A percentile compares a stretch with the other conserved stretches of the same genome.
phyloP scores from a whole-genome alignment of 2,329 filamentous ascomycete genomes.

The Anthostomella pinea region DNA sequence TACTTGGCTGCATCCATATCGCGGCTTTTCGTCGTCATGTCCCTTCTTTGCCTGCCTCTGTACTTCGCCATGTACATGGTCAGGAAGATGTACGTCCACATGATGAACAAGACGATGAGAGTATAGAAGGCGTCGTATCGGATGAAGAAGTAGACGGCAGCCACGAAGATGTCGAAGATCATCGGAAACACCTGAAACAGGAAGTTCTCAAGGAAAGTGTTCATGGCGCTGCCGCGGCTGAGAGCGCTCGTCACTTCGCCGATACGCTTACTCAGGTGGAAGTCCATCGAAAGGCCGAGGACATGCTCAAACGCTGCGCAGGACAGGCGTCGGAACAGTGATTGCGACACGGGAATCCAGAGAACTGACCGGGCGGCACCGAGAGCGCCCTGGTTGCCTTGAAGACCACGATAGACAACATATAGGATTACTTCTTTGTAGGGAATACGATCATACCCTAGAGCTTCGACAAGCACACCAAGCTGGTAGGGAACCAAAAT shows the following conservation, averaged over 20 bases:
- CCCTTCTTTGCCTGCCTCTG: slow-evolving; percentile 40
- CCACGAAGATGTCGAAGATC: slow-evolving; percentile 48
- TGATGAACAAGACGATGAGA: slow-evolving; percentile 46
- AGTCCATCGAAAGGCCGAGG: slow-evolving; percentile 45
- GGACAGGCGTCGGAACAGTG: slow-evolving; percentile 41
- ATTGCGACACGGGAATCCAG: slow-evolving; percentile 48
- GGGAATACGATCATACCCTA: slow-evolving; percentile 40
- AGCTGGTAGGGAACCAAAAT: slow-evolving; percentile 42
- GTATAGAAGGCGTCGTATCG: slow-evolving; percentile 47
- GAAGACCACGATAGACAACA: slow-evolving; percentile 41
- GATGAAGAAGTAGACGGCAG: slow-evolving; percentile 44
- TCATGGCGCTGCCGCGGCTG: slow-evolving; percentile 45
- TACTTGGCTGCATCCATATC: slow-evolving; percentile 48
- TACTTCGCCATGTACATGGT: slow-evolving; percentile 51
- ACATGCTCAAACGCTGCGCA: slow-evolving; percentile 47
- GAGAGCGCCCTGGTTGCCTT: slow-evolving; percentile 44
- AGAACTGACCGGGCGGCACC: slow-evolving; percentile 41
- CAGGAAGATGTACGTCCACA: slow-evolving; percentile 48
- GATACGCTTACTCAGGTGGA: slow-evolving; percentile 49
- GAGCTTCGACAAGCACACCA: slow-evolving; percentile 38
- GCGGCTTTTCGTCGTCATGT: slow-evolving; percentile 42
- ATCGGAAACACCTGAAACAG: slow-evolving; percentile 50
- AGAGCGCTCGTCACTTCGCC: slow-evolving; percentile 51
- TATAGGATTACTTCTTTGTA: slow-evolving; percentile 43
- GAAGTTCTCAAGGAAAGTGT: slow-evolving; percentile 48